These are phyloP conservation scores for Floccularia luteovirens DNA, from an alignment of 768 basidiomycete species.

Conservation along the genomic window DNA sequence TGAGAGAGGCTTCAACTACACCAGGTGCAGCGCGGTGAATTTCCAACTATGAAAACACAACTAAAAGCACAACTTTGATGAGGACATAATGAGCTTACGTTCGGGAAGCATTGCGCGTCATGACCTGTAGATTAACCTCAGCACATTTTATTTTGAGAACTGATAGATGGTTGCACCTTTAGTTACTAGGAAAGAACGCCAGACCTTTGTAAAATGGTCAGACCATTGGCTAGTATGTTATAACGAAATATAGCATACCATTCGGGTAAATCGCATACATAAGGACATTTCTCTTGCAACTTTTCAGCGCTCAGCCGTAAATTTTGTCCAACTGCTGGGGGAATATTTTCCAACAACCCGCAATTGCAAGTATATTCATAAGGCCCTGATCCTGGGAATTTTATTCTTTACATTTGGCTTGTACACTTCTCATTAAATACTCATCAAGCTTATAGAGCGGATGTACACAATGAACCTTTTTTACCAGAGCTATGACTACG, in stretches of 20 bases:
- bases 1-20: slow-evolving; percentile 57
- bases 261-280: slow-evolving; percentile 63
- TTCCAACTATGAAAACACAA: slow-evolving; percentile 35
- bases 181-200: slow-evolving; percentile 74
- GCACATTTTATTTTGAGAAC: not conserved
- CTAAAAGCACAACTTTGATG: not conserved
- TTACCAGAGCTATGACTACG: no score
- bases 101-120: slow-evolving; percentile 73
- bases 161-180: slow-evolving; percentile 37
- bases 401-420: no score
- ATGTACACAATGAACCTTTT: no score
- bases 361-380: no score
- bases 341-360: no score
- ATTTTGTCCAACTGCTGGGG: no score
- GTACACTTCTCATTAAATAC: no score
- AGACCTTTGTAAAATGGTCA: slow-evolving; percentile 41
- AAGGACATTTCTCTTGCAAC: slow-evolving; percentile 51
- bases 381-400: no score
- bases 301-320: no score
- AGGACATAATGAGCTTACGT: slow-evolving; percentile 31
- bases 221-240: not conserved
- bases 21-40: slow-evolving; percentile 67
- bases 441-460: no score
- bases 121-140: slow-evolving; percentile 44
- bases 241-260: slow-evolving; percentile 27